Conservation (phyloP, 1,284 basidiomycete species). For the Rhodofomes roseus region DNA sequence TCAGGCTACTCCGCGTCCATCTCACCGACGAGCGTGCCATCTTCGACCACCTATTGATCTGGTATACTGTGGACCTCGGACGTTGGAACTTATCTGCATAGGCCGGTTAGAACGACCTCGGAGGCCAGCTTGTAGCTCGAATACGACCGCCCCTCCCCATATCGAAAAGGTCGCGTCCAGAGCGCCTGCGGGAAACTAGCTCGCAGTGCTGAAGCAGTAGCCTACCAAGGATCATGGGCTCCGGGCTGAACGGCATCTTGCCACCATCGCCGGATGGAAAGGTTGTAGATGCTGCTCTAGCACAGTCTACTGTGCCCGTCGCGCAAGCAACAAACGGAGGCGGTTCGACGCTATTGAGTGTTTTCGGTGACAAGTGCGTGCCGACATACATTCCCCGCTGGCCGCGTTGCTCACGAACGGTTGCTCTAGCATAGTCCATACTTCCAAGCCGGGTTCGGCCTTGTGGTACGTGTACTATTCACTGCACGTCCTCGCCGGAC, state of each 20-base stretch:
- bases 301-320: background rate
- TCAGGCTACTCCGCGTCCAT: no score
- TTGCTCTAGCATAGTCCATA: constrained; percentile 65
- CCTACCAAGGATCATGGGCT: background rate
- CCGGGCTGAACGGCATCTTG: background rate
- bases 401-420: constrained; percentile 6
- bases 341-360: constrained; percentile 13
- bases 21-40: no score
- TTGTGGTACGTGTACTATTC: constrained; percentile 66
- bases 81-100: no score
- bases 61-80: no score
- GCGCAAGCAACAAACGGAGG: background rate
- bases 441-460: constrained; percentile 93
- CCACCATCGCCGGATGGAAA: background rate
- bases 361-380: constrained; percentile 22
- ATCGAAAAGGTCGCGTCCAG: no score
- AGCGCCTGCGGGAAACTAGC: no score
- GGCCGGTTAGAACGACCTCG: no score
- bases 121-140: no score
- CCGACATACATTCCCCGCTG: background rate
- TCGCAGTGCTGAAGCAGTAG: no score
- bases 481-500: background rate
- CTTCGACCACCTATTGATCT: no score
- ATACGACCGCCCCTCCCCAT: no score
- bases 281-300: background rate